Evolutionary conservation across 257 asterid genomes (phyloP).

Genomic region (Solanum virginianum): DNA sequence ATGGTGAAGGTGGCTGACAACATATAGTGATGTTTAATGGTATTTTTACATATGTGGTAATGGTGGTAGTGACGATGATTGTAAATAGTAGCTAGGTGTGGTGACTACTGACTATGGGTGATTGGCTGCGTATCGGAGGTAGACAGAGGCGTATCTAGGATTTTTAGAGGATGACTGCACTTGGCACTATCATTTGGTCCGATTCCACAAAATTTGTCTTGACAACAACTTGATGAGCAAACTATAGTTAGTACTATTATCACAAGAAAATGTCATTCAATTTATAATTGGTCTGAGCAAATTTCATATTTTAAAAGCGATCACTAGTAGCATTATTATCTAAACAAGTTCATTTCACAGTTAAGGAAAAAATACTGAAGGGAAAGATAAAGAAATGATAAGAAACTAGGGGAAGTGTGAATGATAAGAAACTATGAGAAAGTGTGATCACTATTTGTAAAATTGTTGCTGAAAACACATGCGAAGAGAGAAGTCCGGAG

Average conservation of each 20-base stretch:
- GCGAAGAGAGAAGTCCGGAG: not conserved
- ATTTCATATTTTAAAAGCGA: not conserved
- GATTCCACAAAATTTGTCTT: not conserved
- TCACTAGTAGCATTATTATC: not conserved
- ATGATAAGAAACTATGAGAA: not conserved
- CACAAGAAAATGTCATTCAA: not conserved
- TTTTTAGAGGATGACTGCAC: not conserved
- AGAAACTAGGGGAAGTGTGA: not conserved
- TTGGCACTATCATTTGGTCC: not conserved
- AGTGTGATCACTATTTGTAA: not conserved
- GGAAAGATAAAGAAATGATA: not conserved
- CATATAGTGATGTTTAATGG: not conserved
- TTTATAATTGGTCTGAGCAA: not conserved
- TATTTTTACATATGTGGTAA: not conserved
- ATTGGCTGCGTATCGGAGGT: not conserved
- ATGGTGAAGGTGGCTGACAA: not conserved
- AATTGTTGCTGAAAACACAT: not conserved
- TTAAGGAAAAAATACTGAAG: not conserved
- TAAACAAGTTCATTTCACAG: not conserved
- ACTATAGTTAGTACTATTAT: not conserved
- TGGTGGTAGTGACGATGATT: not conserved
- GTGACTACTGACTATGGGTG: not conserved
- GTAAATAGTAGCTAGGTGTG: not conserved
- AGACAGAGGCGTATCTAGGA: not conserved
- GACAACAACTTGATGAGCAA: not conserved